Evolutionary conservation across 805 yeast species (phyloP), one percentile per base, ranked within the genome.

Genomic region (Monosporozyma servazzii): DNA sequence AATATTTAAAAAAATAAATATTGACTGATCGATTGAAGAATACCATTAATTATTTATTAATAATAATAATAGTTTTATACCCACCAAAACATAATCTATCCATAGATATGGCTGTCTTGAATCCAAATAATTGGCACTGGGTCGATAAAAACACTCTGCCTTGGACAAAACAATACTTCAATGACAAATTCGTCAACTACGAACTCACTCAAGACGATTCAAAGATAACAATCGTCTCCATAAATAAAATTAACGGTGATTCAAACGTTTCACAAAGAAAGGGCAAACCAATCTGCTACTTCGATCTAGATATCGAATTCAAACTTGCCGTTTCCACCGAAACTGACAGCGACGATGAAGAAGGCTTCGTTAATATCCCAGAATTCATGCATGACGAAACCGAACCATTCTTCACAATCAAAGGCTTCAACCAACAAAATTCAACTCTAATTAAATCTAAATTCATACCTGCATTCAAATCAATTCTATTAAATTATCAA

Each of bases 201-300:
- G 51, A 53, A 21, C 39, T 51, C n/a, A 36, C n/a, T 13, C 31
- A 18, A 9, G 13, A 30, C 27, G 51, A 61, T 18, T 49, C 8
- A 59, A 59, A 3, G 56, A 59, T 44, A 55, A 61, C 27, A 48
- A 54, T 7, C 58, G 54, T 31, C 55, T 60, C 73, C 2, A 64
- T 80, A 11, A 70, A 67, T n/a, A 64, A 71, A 2, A 69, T 83
- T 3, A 66, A 72, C 6, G 95, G 95, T 21, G 93, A 86, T 65
- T 84, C 93, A 59, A 86, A 86, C 60, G 90, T 86, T 13, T 82
- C 88, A 21, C 91, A 86, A 67, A 78, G 95, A 71, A 86, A 86
- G 67, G 91, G 91, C 8, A 84, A 81, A 67, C 87, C 83, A 25
- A 77, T 80, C 59, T 85, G 91, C 62, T 82, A 86, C 48, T 86